A percentile compares a stretch with the other conserved stretches of the same genome.
Conservation (phyloP, 2,329 filamentous ascomycete species). For the Penicillium sp. region DNA sequence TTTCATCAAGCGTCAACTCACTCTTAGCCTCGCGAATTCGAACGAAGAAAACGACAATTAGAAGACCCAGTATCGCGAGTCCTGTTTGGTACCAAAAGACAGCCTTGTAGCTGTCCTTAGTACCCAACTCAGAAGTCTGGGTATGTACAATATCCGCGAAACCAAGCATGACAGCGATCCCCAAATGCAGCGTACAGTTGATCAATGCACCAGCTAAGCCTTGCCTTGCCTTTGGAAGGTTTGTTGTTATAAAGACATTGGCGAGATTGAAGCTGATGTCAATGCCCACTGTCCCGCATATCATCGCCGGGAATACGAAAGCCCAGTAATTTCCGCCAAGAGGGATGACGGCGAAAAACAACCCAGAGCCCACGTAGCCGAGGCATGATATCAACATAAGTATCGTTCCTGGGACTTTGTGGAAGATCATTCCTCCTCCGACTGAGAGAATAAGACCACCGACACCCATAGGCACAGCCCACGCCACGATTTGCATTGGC, state of each 20-base stretch:
- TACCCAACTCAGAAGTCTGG: constrained; percentile 45
- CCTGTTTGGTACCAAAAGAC: constrained; percentile 64
- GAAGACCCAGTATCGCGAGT: constrained; percentile 51
- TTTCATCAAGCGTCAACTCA: constrained; percentile 58
- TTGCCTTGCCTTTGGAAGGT: constrained; percentile 63
- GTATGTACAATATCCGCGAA: constrained; percentile 63
- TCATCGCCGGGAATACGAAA: constrained; percentile 63
- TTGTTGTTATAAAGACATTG: constrained; percentile 75
- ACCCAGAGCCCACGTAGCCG: constrained; percentile 56
- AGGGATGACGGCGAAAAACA: constrained; percentile 65
- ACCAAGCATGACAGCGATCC: constrained; percentile 68
- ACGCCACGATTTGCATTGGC: constrained; percentile 63
- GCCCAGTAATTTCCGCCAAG: constrained; percentile 63
- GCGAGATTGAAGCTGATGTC: constrained; percentile 74
- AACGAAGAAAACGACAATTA: constrained; percentile 54
- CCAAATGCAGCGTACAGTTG: constrained; percentile 68
- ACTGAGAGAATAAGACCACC: constrained; percentile 66
- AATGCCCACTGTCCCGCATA: constrained; percentile 66
- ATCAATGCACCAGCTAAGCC: constrained; percentile 69
- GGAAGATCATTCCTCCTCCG: constrained; percentile 64
- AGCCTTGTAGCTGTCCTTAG: constrained; percentile 57
- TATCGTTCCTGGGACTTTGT: constrained; percentile 61
- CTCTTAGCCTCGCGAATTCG: constrained; percentile 55
- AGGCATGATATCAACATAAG: constrained; percentile 61
- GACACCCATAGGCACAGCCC: constrained; percentile 65